Conservation (phyloP, 352 stramenopile species). For the Phytopythium cucurbitacearum region DNA sequence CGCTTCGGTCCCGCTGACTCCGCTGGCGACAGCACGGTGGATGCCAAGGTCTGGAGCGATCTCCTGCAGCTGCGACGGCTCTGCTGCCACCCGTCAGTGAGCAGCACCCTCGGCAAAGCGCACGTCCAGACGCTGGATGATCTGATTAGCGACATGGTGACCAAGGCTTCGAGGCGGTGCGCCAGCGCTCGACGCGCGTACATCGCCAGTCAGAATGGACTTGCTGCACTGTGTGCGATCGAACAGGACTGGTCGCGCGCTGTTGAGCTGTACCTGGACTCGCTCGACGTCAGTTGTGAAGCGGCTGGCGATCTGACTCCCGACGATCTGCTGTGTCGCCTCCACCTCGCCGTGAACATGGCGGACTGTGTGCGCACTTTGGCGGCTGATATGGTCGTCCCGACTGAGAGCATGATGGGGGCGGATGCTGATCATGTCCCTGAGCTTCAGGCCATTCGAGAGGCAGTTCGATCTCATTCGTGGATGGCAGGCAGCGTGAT, state of each 20-base stretch:
- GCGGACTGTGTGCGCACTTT: conserved; percentile 6
- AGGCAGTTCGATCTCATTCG: conserved; percentile 1
- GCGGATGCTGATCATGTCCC: background rate
- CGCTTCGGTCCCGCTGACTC: background rate
- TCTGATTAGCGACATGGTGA: conserved; percentile 66
- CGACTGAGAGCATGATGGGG: too few relatives aligned
- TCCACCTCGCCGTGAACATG: conserved; percentile 1
- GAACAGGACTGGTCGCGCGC: background rate
- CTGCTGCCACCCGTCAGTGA: conserved; percentile 91
- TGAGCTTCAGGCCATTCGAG: background rate
- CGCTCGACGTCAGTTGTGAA: background rate
- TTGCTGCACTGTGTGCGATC: background rate
- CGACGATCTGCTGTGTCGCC: background rate
- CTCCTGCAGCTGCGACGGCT: conserved; percentile 85
- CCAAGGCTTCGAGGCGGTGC: conserved; percentile 21
- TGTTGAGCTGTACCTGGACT: background rate
- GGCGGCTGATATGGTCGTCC: background rate
- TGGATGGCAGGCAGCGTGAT: conserved; percentile 12
- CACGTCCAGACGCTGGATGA: conserved; percentile 74
- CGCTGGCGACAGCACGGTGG: conserved; percentile 17
- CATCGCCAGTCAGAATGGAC: background rate
- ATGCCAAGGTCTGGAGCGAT: conserved; percentile 54
- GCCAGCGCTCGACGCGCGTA: background rate
- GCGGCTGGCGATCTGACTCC: background rate
- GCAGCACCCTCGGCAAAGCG: conserved; percentile 21